Evolutionary conservation across 257 asterid species (phyloP).

Genomic region (Solanum bukasovii): DNA sequence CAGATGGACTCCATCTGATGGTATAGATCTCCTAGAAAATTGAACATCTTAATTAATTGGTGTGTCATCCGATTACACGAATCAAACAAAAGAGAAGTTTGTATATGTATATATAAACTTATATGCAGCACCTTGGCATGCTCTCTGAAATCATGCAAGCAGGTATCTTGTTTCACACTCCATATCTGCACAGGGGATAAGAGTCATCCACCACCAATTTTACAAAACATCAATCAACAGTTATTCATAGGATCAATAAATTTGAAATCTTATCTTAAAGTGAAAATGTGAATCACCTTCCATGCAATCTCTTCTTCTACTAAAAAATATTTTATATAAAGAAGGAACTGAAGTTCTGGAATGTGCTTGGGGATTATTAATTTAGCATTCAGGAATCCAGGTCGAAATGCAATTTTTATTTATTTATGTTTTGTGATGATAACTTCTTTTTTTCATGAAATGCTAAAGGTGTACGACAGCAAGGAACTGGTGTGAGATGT

Average conservation of each 20-base stretch:
- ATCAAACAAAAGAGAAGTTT: not conserved
- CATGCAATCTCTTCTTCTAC: not conserved
- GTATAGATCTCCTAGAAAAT: constrained; percentile 82
- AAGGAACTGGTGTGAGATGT: not conserved
- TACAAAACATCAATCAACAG: not conserved
- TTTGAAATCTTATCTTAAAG: not conserved
- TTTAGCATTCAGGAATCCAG: not conserved
- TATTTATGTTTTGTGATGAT: not conserved
- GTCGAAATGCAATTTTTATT: not conserved
- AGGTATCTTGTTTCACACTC: constrained; percentile 76
- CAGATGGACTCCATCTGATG: constrained; percentile 97
- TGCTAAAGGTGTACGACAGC: not conserved
- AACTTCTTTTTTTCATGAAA: not conserved
- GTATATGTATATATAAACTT: not conserved
- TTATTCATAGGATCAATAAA: not conserved
- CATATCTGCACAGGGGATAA: constrained; percentile 65
- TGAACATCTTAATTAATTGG: not conserved
- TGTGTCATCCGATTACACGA: not conserved
- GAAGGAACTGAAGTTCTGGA: not conserved
- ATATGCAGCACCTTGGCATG: constrained; percentile 52
- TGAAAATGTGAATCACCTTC: not conserved
- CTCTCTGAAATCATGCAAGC: constrained; percentile 68
- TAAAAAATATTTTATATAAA: not conserved
- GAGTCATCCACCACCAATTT: constrained; percentile 7
- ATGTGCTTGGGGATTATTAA: not conserved